Evolutionary conservation across 1,284 basidiomycete genomes (phyloP).

Genomic region (Cryptococcus depauperatus): DNA sequence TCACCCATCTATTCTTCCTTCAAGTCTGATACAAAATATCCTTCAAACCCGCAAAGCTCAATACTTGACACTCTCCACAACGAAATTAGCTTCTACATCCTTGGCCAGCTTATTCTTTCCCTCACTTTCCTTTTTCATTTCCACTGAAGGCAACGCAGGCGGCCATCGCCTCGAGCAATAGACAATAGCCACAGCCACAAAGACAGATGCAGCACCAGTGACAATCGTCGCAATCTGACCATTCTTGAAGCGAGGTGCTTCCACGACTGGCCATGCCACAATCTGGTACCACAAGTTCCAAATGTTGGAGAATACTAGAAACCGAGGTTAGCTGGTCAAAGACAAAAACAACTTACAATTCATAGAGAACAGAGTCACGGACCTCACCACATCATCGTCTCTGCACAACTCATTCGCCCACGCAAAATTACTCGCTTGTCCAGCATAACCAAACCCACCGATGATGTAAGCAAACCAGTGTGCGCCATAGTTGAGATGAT

Average conservation of each 20-base stretch:
- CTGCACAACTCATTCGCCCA: slow-evolving; percentile 38
- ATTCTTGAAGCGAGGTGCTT: slow-evolving; percentile 30
- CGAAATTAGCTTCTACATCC: not conserved
- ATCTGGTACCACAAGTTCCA: slow-evolving; percentile 36
- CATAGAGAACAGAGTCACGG: slow-evolving; percentile 35
- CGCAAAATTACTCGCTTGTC: slow-evolving; percentile 40
- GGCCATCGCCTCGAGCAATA: slow-evolving; percentile 23
- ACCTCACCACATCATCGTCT: slow-evolving; percentile 37
- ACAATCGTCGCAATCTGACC: slow-evolving; percentile 38
- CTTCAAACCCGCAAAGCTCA: not conserved
- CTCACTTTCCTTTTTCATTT: slow-evolving; percentile 1
- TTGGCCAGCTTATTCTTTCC: not conserved
- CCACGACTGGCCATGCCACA: slow-evolving; percentile 31
- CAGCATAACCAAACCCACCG: slow-evolving; percentile 32
- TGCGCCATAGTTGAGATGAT: slow-evolving; percentile 19
- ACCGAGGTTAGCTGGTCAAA: not conserved
- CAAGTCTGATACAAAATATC: not conserved
- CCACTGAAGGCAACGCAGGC: slow-evolving; percentile 7
- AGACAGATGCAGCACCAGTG: slow-evolving; percentile 25
- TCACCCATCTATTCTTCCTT: no score
- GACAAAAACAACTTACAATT: slow-evolving; percentile 12
- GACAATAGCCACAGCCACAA: slow-evolving; percentile 24
- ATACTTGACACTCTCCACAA: not conserved
- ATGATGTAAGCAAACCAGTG: slow-evolving; percentile 38
- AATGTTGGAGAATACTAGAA: slow-evolving; percentile 14